Percentiles rank a stretch among this genome's conserved stretches.
phyloP scores from a whole-genome alignment of 176 grass and related monocot genomes.

The Elaeis guineensis region DNA sequence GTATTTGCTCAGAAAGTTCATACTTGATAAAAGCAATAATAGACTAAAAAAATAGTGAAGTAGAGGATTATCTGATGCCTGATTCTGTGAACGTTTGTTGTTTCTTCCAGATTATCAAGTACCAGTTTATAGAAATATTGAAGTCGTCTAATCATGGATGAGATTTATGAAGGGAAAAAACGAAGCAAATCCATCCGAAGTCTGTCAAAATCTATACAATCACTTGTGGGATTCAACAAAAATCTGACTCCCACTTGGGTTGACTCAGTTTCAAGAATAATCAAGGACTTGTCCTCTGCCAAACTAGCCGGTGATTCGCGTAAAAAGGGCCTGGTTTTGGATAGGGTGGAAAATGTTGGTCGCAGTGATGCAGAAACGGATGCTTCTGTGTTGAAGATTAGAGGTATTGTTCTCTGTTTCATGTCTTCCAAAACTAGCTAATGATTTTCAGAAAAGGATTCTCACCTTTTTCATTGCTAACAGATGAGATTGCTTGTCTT shows the following conservation, averaged over 20 bases:
- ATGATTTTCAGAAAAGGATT: slow-evolving; percentile 6
- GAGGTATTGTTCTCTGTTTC: slow-evolving; percentile 42
- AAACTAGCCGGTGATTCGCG: slow-evolving; percentile 16
- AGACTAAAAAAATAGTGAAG: too few species aligned
- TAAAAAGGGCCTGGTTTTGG: slow-evolving; percentile 21
- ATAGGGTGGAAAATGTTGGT: slow-evolving; percentile 22
- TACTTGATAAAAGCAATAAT: too few species aligned
- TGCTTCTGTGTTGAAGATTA: slow-evolving; percentile 43
- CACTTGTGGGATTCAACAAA: slow-evolving; percentile 55
- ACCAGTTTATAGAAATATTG: too few species aligned
- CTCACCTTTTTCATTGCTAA: slow-evolving; percentile 16
- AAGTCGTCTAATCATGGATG: slow-evolving; percentile 34
- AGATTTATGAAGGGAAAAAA: slow-evolving; percentile 15
- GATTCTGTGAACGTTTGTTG: too few species aligned
- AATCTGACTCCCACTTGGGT: slow-evolving; percentile 59
- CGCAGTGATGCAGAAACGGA: slow-evolving; percentile 37
- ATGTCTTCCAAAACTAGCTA: slow-evolving; percentile 1
- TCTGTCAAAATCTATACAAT: slow-evolving; percentile 58
- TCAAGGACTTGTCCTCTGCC: slow-evolving; percentile 56
- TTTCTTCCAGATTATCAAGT: too few species aligned
- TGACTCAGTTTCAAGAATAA: slow-evolving; percentile 65
- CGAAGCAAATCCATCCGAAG: slow-evolving; percentile 39
- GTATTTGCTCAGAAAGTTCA: too few species aligned
- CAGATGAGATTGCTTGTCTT: slow-evolving; percentile 61
- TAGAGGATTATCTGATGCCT: too few species aligned